Evolutionary conservation across 768 basidiomycete species (phyloP).

Genomic region (Mycena crocata): DNA sequence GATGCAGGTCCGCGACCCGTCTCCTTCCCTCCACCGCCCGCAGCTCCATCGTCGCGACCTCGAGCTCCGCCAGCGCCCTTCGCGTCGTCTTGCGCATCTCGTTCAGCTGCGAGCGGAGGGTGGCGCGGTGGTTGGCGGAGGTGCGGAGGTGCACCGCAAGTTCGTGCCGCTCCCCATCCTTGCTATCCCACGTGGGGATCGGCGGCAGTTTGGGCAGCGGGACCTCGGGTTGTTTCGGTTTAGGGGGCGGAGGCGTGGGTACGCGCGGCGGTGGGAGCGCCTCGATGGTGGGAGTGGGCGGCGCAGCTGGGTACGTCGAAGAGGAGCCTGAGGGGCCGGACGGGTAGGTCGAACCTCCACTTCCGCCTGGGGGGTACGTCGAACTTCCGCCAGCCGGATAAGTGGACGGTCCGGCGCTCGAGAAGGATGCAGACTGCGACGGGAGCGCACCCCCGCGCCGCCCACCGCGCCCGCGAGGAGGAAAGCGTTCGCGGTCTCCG

Average conservation of each 20-base stretch:
- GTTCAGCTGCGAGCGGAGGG: constrained; percentile 53
- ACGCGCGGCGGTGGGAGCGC: constrained; percentile 14
- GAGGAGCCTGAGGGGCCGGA: not conserved
- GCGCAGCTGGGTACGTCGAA: constrained; percentile 12
- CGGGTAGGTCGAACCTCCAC: constrained; percentile 22
- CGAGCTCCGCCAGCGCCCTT: constrained; percentile 71
- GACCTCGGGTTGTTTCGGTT: constrained; percentile 3
- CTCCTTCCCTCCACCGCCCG: constrained; percentile 68
- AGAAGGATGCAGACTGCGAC: constrained; percentile 23
- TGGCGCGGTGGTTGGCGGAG: constrained; percentile 51
- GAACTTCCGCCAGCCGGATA: not conserved
- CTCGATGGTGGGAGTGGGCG: constrained; percentile 17
- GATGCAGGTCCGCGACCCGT: constrained; percentile 65
- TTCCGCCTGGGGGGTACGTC: not conserved
- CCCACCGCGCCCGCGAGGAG: constrained; percentile 21
- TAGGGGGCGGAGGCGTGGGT: not conserved
- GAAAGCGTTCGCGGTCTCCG: constrained; percentile 18
- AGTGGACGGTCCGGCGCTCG: constrained; percentile 11
- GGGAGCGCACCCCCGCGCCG: constrained; percentile 21
- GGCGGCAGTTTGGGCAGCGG: constrained; percentile 19
- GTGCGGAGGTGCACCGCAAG: constrained; percentile 28
- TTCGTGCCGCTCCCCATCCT: constrained; percentile 19
- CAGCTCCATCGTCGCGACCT: constrained; percentile 69
- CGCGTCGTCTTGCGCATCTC: constrained; percentile 53
- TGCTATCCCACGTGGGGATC: constrained; percentile 24